phyloP scores from a whole-genome alignment of 768 basidiomycete species.

The Leccinum boreale region DNA sequence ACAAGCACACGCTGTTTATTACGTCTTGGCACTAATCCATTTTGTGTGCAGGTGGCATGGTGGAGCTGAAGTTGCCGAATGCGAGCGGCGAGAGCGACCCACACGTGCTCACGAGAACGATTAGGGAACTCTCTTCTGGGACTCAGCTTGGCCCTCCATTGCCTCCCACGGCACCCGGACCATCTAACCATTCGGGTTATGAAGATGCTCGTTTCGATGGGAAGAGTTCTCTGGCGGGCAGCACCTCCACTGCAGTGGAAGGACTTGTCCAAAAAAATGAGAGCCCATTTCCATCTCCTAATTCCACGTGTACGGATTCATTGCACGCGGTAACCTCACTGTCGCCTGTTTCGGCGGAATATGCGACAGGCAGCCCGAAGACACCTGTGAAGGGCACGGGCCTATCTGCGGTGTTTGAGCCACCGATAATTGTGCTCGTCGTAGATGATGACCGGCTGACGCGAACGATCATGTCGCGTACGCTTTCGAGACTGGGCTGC shows the following conservation, averaged over 20 bases:
- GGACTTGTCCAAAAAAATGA: not conserved
- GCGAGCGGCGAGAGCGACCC: conserved; percentile 29
- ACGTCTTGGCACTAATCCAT: not conserved
- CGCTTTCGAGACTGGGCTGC: conserved; percentile 77
- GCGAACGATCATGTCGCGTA: conserved; percentile 74
- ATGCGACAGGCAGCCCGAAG: conserved; percentile 9
- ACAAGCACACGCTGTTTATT: not conserved
- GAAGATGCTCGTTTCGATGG: not conserved
- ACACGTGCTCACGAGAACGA: conserved; percentile 39
- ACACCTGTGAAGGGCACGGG: conserved; percentile 12
- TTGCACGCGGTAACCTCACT: not conserved
- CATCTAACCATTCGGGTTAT: not conserved
- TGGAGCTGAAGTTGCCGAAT: conserved; percentile 51
- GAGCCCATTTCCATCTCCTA: conserved; percentile 2
- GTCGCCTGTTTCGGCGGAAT: conserved; percentile 3
- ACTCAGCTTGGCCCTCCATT: conserved; percentile 29
- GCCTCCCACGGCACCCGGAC: conserved; percentile 3
- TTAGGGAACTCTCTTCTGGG: conserved; percentile 41
- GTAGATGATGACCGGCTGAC: conserved; percentile 85
- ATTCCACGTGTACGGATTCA: conserved; percentile 1
- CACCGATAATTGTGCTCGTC: conserved; percentile 64
- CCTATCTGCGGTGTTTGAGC: conserved; percentile 36
- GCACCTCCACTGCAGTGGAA: conserved; percentile 3
- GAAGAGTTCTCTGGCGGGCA: conserved; percentile 1
- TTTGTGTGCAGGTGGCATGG: conserved; percentile 45